Percentiles rank a stretch among this genome's conserved stretches.
Conservation (phyloP, 163 green algal genomes). For the Trebouxiophyceae sp. region DNA sequence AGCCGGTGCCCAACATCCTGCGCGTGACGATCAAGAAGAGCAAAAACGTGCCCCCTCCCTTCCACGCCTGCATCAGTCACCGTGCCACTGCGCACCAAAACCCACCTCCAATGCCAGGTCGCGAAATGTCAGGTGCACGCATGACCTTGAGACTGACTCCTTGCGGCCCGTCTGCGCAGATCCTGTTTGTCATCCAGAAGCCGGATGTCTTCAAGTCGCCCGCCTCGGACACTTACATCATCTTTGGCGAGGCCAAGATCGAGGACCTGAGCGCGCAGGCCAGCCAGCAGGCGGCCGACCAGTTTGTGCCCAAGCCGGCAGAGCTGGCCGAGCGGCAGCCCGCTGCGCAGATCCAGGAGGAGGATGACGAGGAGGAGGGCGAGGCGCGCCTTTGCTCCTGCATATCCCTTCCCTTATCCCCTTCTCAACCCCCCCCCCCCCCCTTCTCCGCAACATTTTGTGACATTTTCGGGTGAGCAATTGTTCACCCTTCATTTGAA, state of each 20-base stretch:
- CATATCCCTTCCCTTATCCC: too few relatives aligned
- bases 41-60: conserved; percentile 81
- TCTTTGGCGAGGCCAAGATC: conserved; percentile 99
- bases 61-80: too few relatives aligned
- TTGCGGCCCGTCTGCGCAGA: too few relatives aligned
- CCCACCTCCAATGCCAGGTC: too few relatives aligned
- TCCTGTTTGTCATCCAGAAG: conserved; percentile 96
- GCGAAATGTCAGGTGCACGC: too few relatives aligned
- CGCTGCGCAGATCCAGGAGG: conserved; percentile 9
- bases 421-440: too few relatives aligned
- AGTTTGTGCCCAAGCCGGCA: conserved; percentile 57
- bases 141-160: too few relatives aligned
- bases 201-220: conserved; percentile 98
- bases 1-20: conserved; percentile 83
- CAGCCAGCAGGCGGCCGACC: conserved; percentile 66
- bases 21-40: conserved; percentile 97
- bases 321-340: too few relatives aligned
- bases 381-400: not conserved
- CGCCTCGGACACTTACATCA: conserved; percentile 95
- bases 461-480: too few relatives aligned
- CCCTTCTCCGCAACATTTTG: too few relatives aligned
- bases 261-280: conserved; percentile 92
- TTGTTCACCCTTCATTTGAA: too few relatives aligned
- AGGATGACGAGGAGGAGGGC: conserved; percentile 23
- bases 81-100: too few relatives aligned